Base-by-base conservation (phyloP, 495 filamentous ascomycete species). In the Aspergillus conjunctus region DNA sequence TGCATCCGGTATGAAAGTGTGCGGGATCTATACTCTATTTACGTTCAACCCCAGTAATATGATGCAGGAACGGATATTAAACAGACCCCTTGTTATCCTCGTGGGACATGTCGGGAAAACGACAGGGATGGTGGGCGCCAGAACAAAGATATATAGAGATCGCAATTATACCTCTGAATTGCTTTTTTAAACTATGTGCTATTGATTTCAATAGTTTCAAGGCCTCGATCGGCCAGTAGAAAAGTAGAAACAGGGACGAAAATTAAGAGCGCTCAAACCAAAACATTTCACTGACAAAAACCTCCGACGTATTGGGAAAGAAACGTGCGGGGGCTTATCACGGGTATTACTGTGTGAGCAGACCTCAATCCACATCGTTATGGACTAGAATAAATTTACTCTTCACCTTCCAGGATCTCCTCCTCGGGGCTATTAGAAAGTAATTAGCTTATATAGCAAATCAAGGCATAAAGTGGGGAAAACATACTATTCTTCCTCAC, bases 401-500 rank as follows among this genome's bases (percentile, higher is more conserved):
- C 72, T 68, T 79, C 73, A 51, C 64, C 71, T 64, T 80, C 77
- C 49, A 73, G 58, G 58, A 61, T 53, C 66, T 73, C 72, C 65
- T 79, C 76, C 76, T 80, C 77, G 32, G n/a, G 65, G 59, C 71
- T 70, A 48, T 37, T 63, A 31, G 44, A 20, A 30, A 12, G 67
- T 68, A 62, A 71, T 62, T 63, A 64, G 61, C 54, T 45, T 32
- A 15, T 2, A 51, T 59, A 12, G 18, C 17, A 3, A 14, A 30
- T 20, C 9, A 54, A 17, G 44, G 26, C 14, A 31, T 54, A 5
- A 33, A 7, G 11, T 10, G 22, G 31, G 51, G 33, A 22, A n/a
- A 37, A 71, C 73, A 73, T 76, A 81, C 79, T 89, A 88, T 61
- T 87, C 86, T 73, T 89, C 87, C 77, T 89, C 87, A 59, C 80